A percentile compares a stretch with the other conserved stretches of the same genome.
phyloP scores from a whole-genome alignment of 192 early-diverging fungal genomes.

The Coemansia sp. region DNA sequence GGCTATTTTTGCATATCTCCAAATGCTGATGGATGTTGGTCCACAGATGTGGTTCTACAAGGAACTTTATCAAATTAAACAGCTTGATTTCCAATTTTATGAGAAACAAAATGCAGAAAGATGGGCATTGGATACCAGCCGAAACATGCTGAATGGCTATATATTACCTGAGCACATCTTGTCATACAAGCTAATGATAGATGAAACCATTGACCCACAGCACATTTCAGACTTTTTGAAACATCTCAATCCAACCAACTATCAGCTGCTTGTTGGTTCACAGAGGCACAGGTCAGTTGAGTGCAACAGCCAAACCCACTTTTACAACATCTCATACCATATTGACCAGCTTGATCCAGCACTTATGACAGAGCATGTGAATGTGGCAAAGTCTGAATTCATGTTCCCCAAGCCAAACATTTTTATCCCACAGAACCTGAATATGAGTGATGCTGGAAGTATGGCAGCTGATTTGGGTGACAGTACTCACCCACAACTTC shows the following conservation, averaged over 20 bases:
- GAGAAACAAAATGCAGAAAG: conserved; percentile 59
- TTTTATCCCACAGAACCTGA: conserved; percentile 75
- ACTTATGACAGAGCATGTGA: background rate
- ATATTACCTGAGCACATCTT: conserved; percentile 62
- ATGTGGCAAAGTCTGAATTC: conserved; percentile 21
- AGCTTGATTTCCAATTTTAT: conserved; percentile 58
- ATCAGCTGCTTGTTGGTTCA: conserved; percentile 47
- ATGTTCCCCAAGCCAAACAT: conserved; percentile 66
- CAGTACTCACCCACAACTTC: conserved; percentile 8
- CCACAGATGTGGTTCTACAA: conserved; percentile 36
- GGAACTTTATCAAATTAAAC: conserved; percentile 32
- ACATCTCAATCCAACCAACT: conserved; percentile 60
- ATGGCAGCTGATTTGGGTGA: background rate
- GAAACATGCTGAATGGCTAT: conserved; percentile 67
- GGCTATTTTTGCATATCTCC: conserved; percentile 33
- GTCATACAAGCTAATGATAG: conserved; percentile 57
- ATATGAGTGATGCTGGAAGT: conserved; percentile 22
- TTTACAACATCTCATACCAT: conserved; percentile 78
- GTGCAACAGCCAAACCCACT: conserved; percentile 57
- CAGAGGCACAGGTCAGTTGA: conserved; percentile 28
- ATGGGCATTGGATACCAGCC: conserved; percentile 61
- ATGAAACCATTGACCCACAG: conserved; percentile 61
- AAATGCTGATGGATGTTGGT: conserved; percentile 17
- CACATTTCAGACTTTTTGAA: conserved; percentile 60
- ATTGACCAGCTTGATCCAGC: conserved; percentile 29